phyloP scores from a whole-genome alignment of 768 basidiomycete species.

The Roridomyces roridus region DNA sequence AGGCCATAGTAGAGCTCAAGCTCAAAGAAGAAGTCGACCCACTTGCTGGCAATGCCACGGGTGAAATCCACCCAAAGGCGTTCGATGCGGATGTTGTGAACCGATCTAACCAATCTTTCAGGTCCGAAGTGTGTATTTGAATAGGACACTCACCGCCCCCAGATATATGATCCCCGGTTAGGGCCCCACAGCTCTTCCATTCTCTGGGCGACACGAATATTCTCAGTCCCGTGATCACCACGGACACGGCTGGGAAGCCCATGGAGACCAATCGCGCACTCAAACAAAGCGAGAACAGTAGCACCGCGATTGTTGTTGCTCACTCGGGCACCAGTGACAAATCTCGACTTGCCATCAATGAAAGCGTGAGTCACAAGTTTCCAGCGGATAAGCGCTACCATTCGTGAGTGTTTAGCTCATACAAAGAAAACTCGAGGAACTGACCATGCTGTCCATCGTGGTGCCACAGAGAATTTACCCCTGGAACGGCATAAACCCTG shows the following conservation, averaged over 20 bases:
- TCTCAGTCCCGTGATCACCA: slow-evolving; percentile 48
- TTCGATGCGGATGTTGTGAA: too few species aligned
- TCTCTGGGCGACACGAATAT: slow-evolving; percentile 39
- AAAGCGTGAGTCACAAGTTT: slow-evolving; percentile 41
- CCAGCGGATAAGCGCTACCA: slow-evolving; percentile 39
- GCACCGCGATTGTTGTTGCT: slow-evolving; percentile 43
- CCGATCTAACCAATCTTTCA: too few species aligned
- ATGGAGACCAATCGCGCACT: slow-evolving; percentile 23
- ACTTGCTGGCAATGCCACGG: too few species aligned
- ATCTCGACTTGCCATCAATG: slow-evolving; percentile 37
- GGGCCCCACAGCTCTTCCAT: slow-evolving; percentile 30
- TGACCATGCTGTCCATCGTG: slow-evolving; percentile 46
- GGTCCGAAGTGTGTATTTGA: too few species aligned
- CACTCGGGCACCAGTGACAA: slow-evolving; percentile 39
- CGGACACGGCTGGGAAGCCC: slow-evolving; percentile 37
- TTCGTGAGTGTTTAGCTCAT: not conserved
- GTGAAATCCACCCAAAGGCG: too few species aligned
- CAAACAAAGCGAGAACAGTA: slow-evolving; percentile 43
- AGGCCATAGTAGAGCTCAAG: too few species aligned
- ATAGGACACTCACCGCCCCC: slow-evolving; percentile 32
- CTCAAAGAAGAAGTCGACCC: too few species aligned
- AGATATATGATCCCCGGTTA: slow-evolving; percentile 41
- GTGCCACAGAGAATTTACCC: slow-evolving; percentile 40
- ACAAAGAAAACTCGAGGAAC: not conserved
- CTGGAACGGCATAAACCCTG: slow-evolving; percentile 31